Evolutionary conservation across 2,329 filamentous ascomycete species (phyloP), one percentile per base, ranked within the genome.

Genomic region (Ophiobolus disseminans): DNA sequence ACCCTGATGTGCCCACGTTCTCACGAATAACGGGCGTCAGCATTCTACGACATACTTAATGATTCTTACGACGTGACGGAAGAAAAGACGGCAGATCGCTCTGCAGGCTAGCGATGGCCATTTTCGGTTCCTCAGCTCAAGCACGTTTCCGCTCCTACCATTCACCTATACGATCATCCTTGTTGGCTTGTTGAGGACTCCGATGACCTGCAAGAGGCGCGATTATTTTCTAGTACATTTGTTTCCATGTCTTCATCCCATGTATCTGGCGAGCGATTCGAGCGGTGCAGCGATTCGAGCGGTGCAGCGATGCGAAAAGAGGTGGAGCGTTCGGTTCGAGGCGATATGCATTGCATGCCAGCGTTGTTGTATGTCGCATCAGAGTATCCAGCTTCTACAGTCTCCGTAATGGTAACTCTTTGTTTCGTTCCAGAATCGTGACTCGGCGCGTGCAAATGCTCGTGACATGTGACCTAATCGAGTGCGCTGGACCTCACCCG

Each of bases 11-110:
- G 63, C 74, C 69, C 63, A 72, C 66, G 67, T 63, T 66, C 53
- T 63, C 44, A 66, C 53, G 59, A 54, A 54, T 65, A 55, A 62
- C 57, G 68, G 69, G 62, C 57, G 66, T 71, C 69, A 72, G 67
- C 68, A 72, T 71, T 69, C 66, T 67, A 73, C 69, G 69, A 72
- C 62, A 72, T 72, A 64, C 63, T 72, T 80, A 75, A 81, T 75
- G 77, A 82, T 71, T 73, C 76, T 77, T 72, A 82, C 73, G 78
- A 80, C 72, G 68, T 73, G 71, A 78, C 65, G 76, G 74, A 76
- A 79, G 77, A 75, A 72, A 72, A 78, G 72, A 76, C 76, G 75
- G 72, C 69, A 73, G 72, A 62, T 69, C 63, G 63, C 61, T 66
- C 69, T 73, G 70, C 69, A 66, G 70, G 75, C 75, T 75, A 77